Conservation (phyloP, 176 grass and related monocot genomes). For the Musa troglodytarum region DNA sequence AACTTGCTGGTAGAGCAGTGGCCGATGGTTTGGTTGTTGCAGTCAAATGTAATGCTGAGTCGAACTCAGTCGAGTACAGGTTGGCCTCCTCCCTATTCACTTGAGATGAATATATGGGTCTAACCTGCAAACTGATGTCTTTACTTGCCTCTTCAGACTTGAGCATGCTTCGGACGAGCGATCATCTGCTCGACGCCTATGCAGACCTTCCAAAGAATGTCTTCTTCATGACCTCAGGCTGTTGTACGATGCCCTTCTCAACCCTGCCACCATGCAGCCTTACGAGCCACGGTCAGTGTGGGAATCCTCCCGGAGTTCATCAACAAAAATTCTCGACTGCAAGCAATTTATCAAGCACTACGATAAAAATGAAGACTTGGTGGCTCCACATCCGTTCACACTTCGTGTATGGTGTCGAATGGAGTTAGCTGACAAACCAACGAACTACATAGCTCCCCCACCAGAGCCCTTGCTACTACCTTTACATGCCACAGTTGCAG, state of each 20-base stretch:
- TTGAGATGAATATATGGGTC: background rate
- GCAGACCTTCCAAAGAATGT: constrained; percentile 23
- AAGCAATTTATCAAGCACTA: constrained; percentile 76
- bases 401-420: constrained; percentile 50
- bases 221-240: constrained; percentile 51
- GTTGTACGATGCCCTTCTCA: constrained; percentile 37
- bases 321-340: constrained; percentile 44
- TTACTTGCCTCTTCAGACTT: constrained; percentile 6
- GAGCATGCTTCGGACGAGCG: background rate
- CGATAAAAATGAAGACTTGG: constrained; percentile 28
- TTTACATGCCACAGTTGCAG: constrained; percentile 38
- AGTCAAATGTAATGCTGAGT: constrained; percentile 43
- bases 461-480: constrained; percentile 43
- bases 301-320: constrained; percentile 24
- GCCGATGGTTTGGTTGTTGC: constrained; percentile 33
- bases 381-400: constrained; percentile 28
- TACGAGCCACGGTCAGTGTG: constrained; percentile 28
- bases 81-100: constrained; percentile 2
- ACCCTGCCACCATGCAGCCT: constrained; percentile 39
- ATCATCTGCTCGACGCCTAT: background rate
- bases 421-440: constrained; percentile 28
- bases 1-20: constrained; percentile 23
- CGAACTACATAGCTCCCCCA: constrained; percentile 33
- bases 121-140: background rate
- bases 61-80: constrained; percentile 54